These are phyloP conservation scores for Pholiota microspora DNA, from an alignment of 768 basidiomycete genomes.

Conservation along the genomic window DNA sequence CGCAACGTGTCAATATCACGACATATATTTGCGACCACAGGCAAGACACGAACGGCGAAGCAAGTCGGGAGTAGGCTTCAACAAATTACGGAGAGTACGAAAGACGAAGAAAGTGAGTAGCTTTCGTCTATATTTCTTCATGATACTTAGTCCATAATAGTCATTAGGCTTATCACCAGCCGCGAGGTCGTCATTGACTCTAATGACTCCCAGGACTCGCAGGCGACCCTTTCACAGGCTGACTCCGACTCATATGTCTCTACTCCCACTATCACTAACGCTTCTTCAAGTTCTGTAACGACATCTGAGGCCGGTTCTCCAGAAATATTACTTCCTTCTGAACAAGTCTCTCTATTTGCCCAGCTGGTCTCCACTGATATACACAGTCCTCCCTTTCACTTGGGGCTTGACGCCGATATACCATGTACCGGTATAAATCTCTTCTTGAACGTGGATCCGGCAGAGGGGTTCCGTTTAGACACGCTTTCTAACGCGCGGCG, in stretches of 20 bases:
- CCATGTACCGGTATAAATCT: constrained; percentile 15
- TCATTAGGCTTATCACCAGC: constrained; percentile 18
- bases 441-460: constrained; percentile 12
- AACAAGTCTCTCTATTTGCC: constrained; percentile 10
- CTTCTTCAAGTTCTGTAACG: constrained; percentile 6
- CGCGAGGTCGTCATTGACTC: constrained; percentile 12
- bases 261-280: background rate
- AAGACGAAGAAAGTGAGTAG: constrained; percentile 61
- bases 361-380: constrained; percentile 7
- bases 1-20: constrained; percentile 74
- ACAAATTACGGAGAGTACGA: constrained; percentile 66
- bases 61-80: constrained; percentile 78
- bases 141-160: constrained; percentile 1
- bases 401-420: constrained; percentile 20
- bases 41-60: constrained; percentile 63
- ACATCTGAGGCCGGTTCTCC: constrained; percentile 4
- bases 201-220: constrained; percentile 3
- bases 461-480: constrained; percentile 6
- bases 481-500: constrained; percentile 18
- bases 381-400: constrained; percentile 5
- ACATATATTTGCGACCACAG: constrained; percentile 61
- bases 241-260: background rate
- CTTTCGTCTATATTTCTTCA: background rate
- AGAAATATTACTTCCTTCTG: background rate
- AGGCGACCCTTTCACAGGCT: background rate